Evolutionary conservation across 108 stramenopile genomes (phyloP).

Genomic region (Nannochloropsis salina): DNA sequence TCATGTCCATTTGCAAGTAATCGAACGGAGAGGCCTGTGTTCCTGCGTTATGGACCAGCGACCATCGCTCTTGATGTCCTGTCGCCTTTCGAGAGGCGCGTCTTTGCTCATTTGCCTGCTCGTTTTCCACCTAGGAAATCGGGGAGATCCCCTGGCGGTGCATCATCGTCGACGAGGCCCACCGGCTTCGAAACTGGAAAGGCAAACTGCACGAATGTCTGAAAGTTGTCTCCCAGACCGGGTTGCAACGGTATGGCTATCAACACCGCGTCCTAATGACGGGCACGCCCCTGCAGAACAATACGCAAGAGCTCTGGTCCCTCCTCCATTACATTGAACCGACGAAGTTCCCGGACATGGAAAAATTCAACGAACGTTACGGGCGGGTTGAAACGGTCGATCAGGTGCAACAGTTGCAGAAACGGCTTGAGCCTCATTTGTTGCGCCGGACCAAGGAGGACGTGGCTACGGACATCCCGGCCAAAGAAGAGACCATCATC

Average conservation of each 20-base stretch:
- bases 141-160: slow-evolving; percentile 58
- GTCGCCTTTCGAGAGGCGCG: too few species aligned
- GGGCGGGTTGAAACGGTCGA: slow-evolving; percentile 84
- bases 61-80: too few species aligned
- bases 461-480: slow-evolving; percentile 97
- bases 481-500: slow-evolving; percentile 96
- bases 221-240: slow-evolving; percentile 56
- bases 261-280: slow-evolving; percentile 94
- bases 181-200: slow-evolving; percentile 74
- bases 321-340: slow-evolving; percentile 95
- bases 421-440: slow-evolving; percentile 90
- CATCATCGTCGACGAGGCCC: slow-evolving; percentile 59
- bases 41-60: too few species aligned
- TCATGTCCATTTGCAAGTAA: too few species aligned
- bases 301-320: slow-evolving; percentile 89
- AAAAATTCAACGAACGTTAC: slow-evolving; percentile 76
- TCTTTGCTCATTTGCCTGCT: too few species aligned
- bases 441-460: slow-evolving; percentile 91
- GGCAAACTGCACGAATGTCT: slow-evolving; percentile 88
- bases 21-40: too few species aligned
- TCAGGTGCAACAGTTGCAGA: slow-evolving; percentile 81
- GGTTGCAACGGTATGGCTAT: slow-evolving; percentile 74
- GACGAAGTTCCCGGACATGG: slow-evolving; percentile 73
- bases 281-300: slow-evolving; percentile 98
- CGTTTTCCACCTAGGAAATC: slow-evolving; percentile 57